phyloP scores from a whole-genome alignment of 1,284 basidiomycete genomes.

The Phellopilus nigrolimitatus region DNA sequence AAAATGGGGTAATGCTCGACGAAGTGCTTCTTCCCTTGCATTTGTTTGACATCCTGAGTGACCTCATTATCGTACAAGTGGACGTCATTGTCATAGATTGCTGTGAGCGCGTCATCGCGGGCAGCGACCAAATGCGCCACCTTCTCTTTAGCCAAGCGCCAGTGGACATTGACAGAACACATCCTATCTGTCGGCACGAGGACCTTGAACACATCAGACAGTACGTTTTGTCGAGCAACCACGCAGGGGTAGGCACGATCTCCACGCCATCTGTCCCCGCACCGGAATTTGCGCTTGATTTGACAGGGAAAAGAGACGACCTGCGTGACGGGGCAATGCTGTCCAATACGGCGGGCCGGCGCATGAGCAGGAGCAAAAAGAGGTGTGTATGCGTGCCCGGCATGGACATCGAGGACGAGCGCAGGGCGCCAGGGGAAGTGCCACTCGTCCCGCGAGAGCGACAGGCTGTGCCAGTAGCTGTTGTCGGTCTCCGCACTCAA shows the following conservation, averaged over 20 bases:
- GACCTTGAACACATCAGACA: neutral
- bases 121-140: neutral
- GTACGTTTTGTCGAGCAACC: conserved; percentile 8
- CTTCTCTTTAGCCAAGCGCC: conserved; percentile 9
- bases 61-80: neutral
- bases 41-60: neutral
- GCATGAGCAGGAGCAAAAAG: conserved; percentile 10
- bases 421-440: conserved; percentile 13
- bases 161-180: conserved; percentile 5
- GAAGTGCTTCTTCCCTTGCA: neutral
- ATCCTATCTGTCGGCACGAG: conserved; percentile 1
- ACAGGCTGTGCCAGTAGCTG: conserved; percentile 17
- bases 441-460: conserved; percentile 12
- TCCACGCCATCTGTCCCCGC: neutral
- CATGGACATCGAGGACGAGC: conserved; percentile 3
- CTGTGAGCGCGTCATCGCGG: neutral
- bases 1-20: neutral
- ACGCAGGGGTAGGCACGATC: conserved; percentile 5
- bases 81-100: neutral
- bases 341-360: conserved; percentile 2
- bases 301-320: conserved; percentile 3
- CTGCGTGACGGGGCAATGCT: conserved; percentile 1
- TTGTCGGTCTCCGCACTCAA: neutral
- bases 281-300: neutral
- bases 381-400: neutral